A percentile compares a stretch with the other conserved stretches of the same genome.
Evolutionary conservation across 768 basidiomycete genomes (phyloP).

Genomic region (Ramaria sp.): DNA sequence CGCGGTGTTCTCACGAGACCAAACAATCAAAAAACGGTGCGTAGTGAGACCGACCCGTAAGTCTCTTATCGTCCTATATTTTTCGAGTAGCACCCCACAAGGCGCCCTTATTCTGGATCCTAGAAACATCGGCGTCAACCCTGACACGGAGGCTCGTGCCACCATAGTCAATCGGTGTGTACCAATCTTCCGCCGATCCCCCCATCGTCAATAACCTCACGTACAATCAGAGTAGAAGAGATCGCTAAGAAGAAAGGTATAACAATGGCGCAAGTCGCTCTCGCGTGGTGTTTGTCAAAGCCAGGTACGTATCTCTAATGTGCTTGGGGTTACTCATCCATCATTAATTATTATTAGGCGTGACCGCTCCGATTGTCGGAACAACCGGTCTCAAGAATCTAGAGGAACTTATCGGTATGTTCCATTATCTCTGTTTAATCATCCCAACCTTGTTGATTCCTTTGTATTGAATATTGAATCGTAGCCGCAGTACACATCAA

Average conservation of each 20-base stretch:
- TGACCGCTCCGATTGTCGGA: conserved; percentile 51
- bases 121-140: no score
- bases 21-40: conserved; percentile 25
- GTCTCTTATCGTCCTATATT: not conserved
- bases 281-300: conserved; percentile 41
- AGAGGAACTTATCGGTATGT: conserved; percentile 36
- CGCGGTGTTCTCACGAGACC: conserved; percentile 39
- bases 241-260: conserved; percentile 39
- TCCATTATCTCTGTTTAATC: not conserved
- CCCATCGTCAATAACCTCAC: not conserved
- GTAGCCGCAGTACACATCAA: conserved; percentile 35
- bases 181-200: conserved; percentile 7
- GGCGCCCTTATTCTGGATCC: no score
- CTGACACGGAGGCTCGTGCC: no score
- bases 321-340: no score
- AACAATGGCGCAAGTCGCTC: conserved; percentile 46
- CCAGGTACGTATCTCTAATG: conserved; percentile 22
- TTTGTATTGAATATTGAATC: no score
- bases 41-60: conserved; percentile 26
- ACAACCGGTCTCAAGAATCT: conserved; percentile 41
- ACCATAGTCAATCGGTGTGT: conserved; percentile 30
- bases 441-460: no score
- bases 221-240: conserved; percentile 35
- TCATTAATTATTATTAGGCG: conserved; percentile 23
- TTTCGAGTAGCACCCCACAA: not conserved